A percentile compares a stretch with the other conserved stretches of the same genome.
Evolutionary conservation across 495 filamentous ascomycete genomes (phyloP).

Genomic region (Symbiotaphrina buchneri): DNA sequence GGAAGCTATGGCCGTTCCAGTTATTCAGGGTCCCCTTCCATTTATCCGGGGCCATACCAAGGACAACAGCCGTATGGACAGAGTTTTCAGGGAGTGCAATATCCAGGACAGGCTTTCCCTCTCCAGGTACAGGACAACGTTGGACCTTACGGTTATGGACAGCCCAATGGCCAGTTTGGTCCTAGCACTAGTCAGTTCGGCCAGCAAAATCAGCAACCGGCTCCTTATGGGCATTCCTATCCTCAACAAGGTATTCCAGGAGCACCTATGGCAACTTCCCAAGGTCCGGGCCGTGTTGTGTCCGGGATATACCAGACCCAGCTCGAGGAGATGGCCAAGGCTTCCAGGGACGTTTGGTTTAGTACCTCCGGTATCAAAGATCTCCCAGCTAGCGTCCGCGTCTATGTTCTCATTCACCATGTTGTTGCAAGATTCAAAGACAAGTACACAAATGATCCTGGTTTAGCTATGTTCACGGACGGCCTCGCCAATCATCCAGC

Average conservation of each 20-base stretch:
- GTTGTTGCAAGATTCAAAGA: slow-evolving; percentile 26
- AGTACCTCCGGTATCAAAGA: slow-evolving; percentile 34
- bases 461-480: slow-evolving; percentile 38
- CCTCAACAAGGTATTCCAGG: slow-evolving; percentile 1
- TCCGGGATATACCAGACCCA: slow-evolving; percentile 24
- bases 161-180: too few species aligned
- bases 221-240: background rate
- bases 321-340: slow-evolving; percentile 32
- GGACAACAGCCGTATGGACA: background rate
- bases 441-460: slow-evolving; percentile 29
- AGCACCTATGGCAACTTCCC: background rate
- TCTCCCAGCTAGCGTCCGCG: slow-evolving; percentile 33
- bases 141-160: too few species aligned
- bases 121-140: too few species aligned
- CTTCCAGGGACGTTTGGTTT: slow-evolving; percentile 39
- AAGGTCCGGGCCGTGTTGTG: slow-evolving; percentile 9
- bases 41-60: too few species aligned
- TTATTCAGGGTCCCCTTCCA: too few species aligned
- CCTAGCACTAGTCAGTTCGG: background rate
- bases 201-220: background rate
- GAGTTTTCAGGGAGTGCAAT: too few species aligned
- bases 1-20: too few species aligned
- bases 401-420: slow-evolving; percentile 42
- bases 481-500: slow-evolving; percentile 38
- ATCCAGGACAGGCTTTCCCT: too few species aligned